Conservation (phyloP, 768 basidiomycete genomes). For the Harrya chromipes region DNA sequence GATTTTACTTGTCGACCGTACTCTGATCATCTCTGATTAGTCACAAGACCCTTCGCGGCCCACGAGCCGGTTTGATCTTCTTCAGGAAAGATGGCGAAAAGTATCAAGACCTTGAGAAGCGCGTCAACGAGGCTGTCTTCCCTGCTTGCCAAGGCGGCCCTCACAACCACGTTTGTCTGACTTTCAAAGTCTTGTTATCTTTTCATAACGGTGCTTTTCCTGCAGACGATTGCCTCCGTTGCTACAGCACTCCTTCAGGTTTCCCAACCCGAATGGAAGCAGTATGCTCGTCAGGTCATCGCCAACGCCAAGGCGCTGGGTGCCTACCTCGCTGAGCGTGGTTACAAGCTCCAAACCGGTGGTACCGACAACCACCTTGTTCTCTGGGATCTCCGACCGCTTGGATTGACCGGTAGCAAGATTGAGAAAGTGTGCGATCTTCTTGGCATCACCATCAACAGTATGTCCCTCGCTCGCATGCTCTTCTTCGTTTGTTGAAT, state of each 20-base stretch:
- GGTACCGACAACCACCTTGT: constrained; percentile 98
- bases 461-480: constrained; percentile 41
- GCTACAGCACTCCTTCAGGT: constrained; percentile 93
- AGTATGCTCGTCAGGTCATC: constrained; percentile 94
- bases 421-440: constrained; percentile 98
- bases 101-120: constrained; percentile 86
- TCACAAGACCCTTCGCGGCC: constrained; percentile 98
- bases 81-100: constrained; percentile 90
- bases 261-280: constrained; percentile 82
- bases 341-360: constrained; percentile 95
- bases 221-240: constrained; percentile 88
- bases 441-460: constrained; percentile 95
- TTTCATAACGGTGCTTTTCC: not conserved
- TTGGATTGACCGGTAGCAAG: constrained; percentile 96
- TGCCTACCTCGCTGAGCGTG: constrained; percentile 63
- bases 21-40: constrained; percentile 31
- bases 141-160: constrained; percentile 99
- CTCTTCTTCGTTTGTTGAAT: not conserved
- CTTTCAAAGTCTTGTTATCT: not conserved
- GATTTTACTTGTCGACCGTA: not conserved
- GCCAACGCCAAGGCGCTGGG: constrained; percentile 81
- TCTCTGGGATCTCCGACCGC: constrained; percentile 94
- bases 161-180: constrained; percentile 83
- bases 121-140: constrained; percentile 98
- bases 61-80: constrained; percentile 97